A percentile compares a stretch with the other conserved stretches of the same genome.
Evolutionary conservation across 371 early-diverging fungal genomes (phyloP).

Genomic region (Circinella umbellata): DNA sequence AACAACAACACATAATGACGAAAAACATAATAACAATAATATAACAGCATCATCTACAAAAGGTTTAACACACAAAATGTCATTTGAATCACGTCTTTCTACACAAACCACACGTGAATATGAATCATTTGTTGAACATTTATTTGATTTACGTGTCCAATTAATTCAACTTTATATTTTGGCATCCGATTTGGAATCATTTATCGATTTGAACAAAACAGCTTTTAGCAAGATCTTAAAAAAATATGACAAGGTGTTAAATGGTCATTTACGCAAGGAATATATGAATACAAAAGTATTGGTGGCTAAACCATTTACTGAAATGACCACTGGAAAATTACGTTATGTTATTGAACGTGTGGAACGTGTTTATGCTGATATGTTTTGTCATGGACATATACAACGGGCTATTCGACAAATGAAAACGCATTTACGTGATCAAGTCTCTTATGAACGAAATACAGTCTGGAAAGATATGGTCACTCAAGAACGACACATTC

Average conservation of each 20-base stretch:
- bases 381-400: slow-evolving; percentile 54
- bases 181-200: slow-evolving; percentile 81
- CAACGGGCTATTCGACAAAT: slow-evolving; percentile 61
- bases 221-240: slow-evolving; percentile 94
- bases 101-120: slow-evolving; percentile 4
- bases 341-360: slow-evolving; percentile 47
- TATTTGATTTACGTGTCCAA: slow-evolving; percentile 12
- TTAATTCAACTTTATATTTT: slow-evolving; percentile 14
- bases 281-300: slow-evolving; percentile 61
- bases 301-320: slow-evolving; percentile 49
- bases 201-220: slow-evolving; percentile 84
- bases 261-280: slow-evolving; percentile 40
- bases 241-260: slow-evolving; percentile 89
- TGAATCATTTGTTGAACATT: slow-evolving; percentile 10
- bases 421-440: slow-evolving; percentile 66
- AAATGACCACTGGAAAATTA: slow-evolving; percentile 41
- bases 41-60: background rate
- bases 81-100: slow-evolving; percentile 13
- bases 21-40: background rate
- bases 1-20: background rate
- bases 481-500: slow-evolving; percentile 63
- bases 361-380: slow-evolving; percentile 59
- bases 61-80: background rate
- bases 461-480: slow-evolving; percentile 86
- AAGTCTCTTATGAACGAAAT: slow-evolving; percentile 76